Evolutionary conservation across 2,329 filamentous ascomycete genomes (phyloP).

Genomic region (Rhytidhysteron rufulum): DNA sequence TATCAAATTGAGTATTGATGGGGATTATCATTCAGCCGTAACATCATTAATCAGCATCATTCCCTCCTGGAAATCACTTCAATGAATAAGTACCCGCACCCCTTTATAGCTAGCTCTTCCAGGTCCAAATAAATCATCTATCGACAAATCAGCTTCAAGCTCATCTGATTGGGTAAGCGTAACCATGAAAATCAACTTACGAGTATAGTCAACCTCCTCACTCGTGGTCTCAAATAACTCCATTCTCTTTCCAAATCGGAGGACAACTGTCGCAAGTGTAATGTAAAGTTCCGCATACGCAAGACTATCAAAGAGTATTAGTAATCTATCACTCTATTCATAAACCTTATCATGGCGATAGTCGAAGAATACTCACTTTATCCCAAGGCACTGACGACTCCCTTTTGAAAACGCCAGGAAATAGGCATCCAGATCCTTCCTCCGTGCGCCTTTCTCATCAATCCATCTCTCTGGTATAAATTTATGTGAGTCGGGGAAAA

Average conservation of each 20-base stretch:
- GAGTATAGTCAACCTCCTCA: background rate
- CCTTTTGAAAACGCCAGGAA: constrained; percentile 30
- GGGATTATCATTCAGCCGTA: too few species aligned
- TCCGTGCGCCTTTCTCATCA: constrained; percentile 17
- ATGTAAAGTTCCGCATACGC: constrained; percentile 13
- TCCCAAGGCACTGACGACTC: constrained; percentile 27
- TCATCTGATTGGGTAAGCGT: too few species aligned
- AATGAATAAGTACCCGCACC: background rate
- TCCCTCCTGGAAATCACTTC: too few species aligned
- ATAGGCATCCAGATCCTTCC: constrained; percentile 21
- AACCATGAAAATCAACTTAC: background rate
- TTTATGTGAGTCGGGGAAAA: constrained; percentile 12
- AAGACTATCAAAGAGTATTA: constrained; percentile 5
- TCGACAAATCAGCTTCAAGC: background rate
- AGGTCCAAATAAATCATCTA: background rate
- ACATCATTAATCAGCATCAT: too few species aligned
- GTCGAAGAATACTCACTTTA: constrained; percentile 22
- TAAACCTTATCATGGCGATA: too few species aligned
- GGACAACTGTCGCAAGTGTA: constrained; percentile 7
- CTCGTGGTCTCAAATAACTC: constrained; percentile 6
- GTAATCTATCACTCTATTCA: constrained; percentile 1
- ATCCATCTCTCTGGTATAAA: constrained; percentile 24
- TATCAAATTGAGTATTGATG: too few species aligned
- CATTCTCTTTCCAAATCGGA: constrained; percentile 5
- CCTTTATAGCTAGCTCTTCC: background rate